Evolutionary conservation across 768 basidiomycete species (phyloP).

Genomic region (Mycena galopus): DNA sequence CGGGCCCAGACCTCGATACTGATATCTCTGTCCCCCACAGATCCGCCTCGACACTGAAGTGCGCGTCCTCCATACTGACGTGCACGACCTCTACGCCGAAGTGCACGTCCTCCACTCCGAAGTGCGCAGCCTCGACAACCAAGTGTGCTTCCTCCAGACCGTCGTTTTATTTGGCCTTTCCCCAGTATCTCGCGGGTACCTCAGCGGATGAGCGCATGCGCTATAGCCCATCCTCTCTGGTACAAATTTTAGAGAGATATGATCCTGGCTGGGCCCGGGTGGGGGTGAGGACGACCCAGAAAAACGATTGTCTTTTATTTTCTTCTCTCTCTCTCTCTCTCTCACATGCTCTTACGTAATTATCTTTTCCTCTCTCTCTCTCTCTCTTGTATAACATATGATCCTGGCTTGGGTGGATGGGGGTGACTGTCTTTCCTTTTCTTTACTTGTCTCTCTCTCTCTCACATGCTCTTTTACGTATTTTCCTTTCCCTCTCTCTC

Average conservation of each 20-base stretch:
- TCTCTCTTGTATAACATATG: too few species aligned
- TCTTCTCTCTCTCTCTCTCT: too few species aligned
- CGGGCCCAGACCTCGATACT: neutral
- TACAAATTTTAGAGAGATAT: neutral
- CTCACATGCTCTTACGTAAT: too few species aligned
- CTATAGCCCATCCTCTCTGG: neutral
- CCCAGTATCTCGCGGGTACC: conserved; percentile 4
- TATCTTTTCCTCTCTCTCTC: too few species aligned
- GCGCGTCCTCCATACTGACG: neutral
- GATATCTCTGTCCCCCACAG: conserved; percentile 1
- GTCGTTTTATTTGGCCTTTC: conserved; percentile 15
- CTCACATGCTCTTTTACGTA: too few species aligned
- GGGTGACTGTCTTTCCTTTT: too few species aligned
- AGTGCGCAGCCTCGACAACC: too few species aligned
- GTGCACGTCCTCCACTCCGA: neutral
- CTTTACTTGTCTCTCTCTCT: too few species aligned
- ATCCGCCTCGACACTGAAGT: conserved; percentile 6
- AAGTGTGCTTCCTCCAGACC: too few species aligned
- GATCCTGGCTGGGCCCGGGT: neutral
- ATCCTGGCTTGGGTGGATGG: too few species aligned
- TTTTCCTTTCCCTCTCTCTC: too few species aligned
- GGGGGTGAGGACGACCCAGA: conserved; percentile 10
- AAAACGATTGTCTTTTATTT: conserved; percentile 5
- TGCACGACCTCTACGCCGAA: neutral
- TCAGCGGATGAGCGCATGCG: conserved; percentile 2